Evolutionary conservation across 2,329 filamentous ascomycete species (phyloP), one percentile per base, ranked within the genome.

Genomic region (Claviceps africana): DNA sequence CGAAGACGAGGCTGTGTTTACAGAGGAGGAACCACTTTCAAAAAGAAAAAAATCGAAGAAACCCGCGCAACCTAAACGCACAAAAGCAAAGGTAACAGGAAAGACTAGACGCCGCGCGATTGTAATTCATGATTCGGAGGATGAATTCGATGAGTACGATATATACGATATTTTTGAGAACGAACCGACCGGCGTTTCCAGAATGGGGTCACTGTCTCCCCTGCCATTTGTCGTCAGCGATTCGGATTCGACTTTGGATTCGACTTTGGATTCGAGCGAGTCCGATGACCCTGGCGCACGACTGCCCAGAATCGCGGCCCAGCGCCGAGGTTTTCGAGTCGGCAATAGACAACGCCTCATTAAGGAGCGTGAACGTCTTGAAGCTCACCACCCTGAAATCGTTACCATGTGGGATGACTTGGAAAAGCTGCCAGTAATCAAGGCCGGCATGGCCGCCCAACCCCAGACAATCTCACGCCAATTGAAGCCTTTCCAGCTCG

Each of bases 401-500:
- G 72, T 70, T 44, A 87, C 82, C 0, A 94, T 97, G 87, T 98
- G 93, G 93, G 67, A 78, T 3, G 79, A 86, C 25, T 72, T 97
- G 2, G 73, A 84, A 64, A 74, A 80, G 1, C 76, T 83, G 58
- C 79, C 86, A 0, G 70, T 83, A 19, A 78, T 96, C 56, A 77
- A 80, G 30, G 70, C 74, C 25, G 72, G 69, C 25, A 66, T 58
- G 55, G 67, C 67, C 40, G 49, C 60, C 8, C 70, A 72, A 46
- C 93, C 93, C 4, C 64, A 70, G 8, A 82, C 77, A 3, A 96
- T 98, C 57, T 87, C 78, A 50, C 85, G 91, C 40, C 83, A 83
- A 52, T 75, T 98, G 56, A 96, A 98, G 67, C 83, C 85, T 0
- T 98, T 97, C 65, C 93, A 98, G 63, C 81, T 95, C 5, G 86